These are phyloP conservation scores for Verticillium zaregamsianum DNA, from an alignment of 2,329 filamentous ascomycete genomes.

Conservation along the genomic window DNA sequence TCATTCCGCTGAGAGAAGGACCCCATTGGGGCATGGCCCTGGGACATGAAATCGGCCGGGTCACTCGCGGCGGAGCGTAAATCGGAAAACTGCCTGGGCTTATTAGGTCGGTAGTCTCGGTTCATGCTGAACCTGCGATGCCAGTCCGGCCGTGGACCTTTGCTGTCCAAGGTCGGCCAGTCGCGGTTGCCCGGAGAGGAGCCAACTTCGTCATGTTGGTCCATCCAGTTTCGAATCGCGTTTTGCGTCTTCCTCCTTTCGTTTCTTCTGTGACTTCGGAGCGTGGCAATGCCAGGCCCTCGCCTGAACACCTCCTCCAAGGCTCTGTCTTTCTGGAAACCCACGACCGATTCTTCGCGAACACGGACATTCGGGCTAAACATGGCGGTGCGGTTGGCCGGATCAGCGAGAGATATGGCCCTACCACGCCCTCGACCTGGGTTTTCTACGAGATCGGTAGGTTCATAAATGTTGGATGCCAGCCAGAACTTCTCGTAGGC, in stretches of 20 bases:
- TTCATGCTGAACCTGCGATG: constrained; percentile 49
- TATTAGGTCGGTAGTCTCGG: constrained; percentile 39
- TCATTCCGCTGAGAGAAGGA: not conserved
- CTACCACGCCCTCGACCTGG: constrained; percentile 47
- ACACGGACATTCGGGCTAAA: constrained; percentile 72
- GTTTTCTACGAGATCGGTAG: constrained; percentile 80
- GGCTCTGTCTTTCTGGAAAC: constrained; percentile 84
- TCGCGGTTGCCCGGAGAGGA: constrained; percentile 38
- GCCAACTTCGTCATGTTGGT: constrained; percentile 54
- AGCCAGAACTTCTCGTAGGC: constrained; percentile 80
- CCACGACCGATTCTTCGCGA: constrained; percentile 81
- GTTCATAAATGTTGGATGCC: constrained; percentile 71
- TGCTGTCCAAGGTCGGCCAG: constrained; percentile 46
- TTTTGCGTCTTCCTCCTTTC: constrained; percentile 72
- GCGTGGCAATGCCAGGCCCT: constrained; percentile 60
- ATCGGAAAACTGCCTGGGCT: constrained; percentile 49
- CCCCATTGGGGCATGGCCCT: not conserved
- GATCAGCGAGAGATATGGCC: constrained; percentile 54
- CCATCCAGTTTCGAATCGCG: constrained; percentile 90
- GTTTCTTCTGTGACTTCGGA: constrained; percentile 55
- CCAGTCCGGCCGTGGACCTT: constrained; percentile 37
- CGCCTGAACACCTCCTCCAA: constrained; percentile 86
- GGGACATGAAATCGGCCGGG: constrained; percentile 56
- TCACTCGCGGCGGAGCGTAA: constrained; percentile 59
- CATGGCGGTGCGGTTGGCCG: constrained; percentile 51